These are phyloP conservation scores for Botryotinia narcissicola DNA, from an alignment of 2,329 filamentous ascomycete species.

Conservation along the genomic window DNA sequence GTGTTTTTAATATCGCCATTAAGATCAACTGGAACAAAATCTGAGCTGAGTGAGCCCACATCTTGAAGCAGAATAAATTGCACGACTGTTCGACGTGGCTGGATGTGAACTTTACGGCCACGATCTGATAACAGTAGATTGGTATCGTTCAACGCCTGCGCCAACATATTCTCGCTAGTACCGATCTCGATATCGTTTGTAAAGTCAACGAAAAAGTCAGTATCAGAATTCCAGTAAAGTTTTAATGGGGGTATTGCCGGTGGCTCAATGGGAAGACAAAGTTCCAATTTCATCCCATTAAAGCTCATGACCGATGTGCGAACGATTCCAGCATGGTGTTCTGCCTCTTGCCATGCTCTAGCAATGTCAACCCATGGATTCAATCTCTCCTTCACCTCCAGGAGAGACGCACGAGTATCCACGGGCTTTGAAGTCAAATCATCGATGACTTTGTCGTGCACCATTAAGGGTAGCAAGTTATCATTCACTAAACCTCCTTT, in stretches of 20 bases:
- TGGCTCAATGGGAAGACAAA: constrained; percentile 29
- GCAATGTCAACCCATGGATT: constrained; percentile 43
- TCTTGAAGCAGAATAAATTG: constrained; percentile 25
- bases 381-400: constrained; percentile 37
- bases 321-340: constrained; percentile 57
- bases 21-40: neutral
- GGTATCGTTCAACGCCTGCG: constrained; percentile 27
- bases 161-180: neutral
- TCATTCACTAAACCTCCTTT: constrained; percentile 71
- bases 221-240: constrained; percentile 36
- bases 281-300: constrained; percentile 22
- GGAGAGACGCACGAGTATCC: constrained; percentile 42
- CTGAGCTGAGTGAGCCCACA: neutral
- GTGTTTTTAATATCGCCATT: neutral
- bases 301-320: constrained; percentile 11
- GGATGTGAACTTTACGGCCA: constrained; percentile 28
- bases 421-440: constrained; percentile 56
- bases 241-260: constrained; percentile 28
- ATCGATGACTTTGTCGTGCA: constrained; percentile 39
- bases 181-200: neutral
- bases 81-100: constrained; percentile 24
- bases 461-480: constrained; percentile 64
- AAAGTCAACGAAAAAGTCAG: constrained; percentile 22
- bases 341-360: constrained; percentile 52
- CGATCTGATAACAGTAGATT: constrained; percentile 29